These are phyloP conservation scores for Eutypella sp. DNA, from an alignment of 2,329 filamentous ascomycete species.

Conservation along the genomic window DNA sequence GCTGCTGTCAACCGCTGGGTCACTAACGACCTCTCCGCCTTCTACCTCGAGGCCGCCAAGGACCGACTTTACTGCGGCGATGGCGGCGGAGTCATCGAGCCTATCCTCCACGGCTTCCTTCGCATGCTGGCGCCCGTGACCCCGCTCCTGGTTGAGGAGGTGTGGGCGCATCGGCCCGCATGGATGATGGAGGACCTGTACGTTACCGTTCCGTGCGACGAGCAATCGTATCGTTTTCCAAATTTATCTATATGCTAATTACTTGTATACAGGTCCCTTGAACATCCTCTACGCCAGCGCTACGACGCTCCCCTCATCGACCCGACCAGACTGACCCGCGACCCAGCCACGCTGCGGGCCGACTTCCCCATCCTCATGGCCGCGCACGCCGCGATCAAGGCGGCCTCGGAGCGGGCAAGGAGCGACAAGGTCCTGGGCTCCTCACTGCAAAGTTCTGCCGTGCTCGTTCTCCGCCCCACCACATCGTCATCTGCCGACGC, in stretches of 20 bases:
- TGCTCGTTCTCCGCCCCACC: conserved; percentile 48
- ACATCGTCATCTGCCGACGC: conserved; percentile 3
- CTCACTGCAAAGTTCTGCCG: conserved; percentile 71
- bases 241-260: not conserved
- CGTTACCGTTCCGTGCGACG: conserved; percentile 22
- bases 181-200: conserved; percentile 50
- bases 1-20: conserved; percentile 75
- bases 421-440: conserved; percentile 69
- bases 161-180: conserved; percentile 71
- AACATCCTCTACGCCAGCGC: conserved; percentile 42
- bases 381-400: conserved; percentile 65
- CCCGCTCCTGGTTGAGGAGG: conserved; percentile 81
- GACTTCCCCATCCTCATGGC: conserved; percentile 46
- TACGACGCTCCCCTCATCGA: conserved; percentile 41
- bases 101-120: conserved; percentile 67
- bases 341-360: conserved; percentile 34
- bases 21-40: conserved; percentile 77
- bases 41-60: conserved; percentile 91
- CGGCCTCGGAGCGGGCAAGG: conserved; percentile 68
- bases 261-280: conserved; percentile 16
- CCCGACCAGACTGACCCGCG: conserved; percentile 31
- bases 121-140: conserved; percentile 77
- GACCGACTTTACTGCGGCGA: conserved; percentile 85
- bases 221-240: conserved; percentile 4
- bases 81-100: conserved; percentile 57